Evolutionary conservation across 352 stramenopile genomes (phyloP).

Genomic region (Hyaloperonospora brassicae): DNA sequence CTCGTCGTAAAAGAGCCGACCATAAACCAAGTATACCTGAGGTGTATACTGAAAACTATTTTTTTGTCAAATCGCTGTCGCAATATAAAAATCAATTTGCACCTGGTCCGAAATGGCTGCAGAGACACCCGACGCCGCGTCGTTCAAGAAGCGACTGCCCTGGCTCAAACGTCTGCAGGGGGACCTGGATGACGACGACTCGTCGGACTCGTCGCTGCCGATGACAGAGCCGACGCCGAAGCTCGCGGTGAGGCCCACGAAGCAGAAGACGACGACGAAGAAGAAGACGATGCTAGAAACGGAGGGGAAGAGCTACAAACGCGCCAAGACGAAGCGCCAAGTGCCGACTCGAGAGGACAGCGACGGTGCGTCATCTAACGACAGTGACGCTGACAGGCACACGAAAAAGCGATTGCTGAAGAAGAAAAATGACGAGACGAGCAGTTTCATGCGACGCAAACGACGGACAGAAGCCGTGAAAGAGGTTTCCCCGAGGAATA

Average conservation of each 20-base stretch:
- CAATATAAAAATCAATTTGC: no score
- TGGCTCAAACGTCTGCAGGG: constrained; percentile 24
- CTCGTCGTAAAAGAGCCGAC: no score
- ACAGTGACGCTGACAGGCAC: not conserved
- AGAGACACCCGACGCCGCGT: not conserved
- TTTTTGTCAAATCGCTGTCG: no score
- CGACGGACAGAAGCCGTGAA: not conserved
- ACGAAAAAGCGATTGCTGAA: not conserved
- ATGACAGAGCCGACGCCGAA: no score
- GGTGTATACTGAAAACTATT: no score
- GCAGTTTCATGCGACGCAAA: constrained; percentile 1
- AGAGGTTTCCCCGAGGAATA: not conserved
- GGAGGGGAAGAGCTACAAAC: not conserved
- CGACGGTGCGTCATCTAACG: constrained; percentile 3
- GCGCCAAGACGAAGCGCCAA: constrained; percentile 4
- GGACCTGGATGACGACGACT: constrained; percentile 22
- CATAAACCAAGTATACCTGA: no score
- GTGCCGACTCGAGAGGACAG: not conserved
- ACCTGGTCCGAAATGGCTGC: constrained; percentile 1
- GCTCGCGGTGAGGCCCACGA: no score
- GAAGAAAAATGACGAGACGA: constrained; percentile 5
- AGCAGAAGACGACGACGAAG: constrained; percentile 3
- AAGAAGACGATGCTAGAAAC: constrained; percentile 7
- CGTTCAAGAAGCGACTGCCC: constrained; percentile 9
- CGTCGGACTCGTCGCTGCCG: constrained; percentile 16